Base-by-base conservation (phyloP, 176 grass and related monocot species). In the Phyllostachys edulis region DNA sequence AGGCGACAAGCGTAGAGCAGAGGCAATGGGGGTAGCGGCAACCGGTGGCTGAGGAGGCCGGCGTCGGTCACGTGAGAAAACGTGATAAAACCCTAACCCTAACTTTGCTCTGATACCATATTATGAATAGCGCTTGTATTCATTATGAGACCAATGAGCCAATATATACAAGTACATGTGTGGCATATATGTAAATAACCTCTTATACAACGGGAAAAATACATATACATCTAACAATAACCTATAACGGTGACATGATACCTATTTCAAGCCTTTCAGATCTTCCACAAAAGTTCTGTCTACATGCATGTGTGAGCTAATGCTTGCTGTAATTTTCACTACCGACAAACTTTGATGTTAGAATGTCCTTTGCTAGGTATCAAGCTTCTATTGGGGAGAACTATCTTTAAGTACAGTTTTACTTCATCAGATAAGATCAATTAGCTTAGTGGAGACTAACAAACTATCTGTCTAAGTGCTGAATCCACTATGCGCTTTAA, bases 401-500 rank as follows among this genome's bases (percentile, higher is more conserved):
- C 77, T 52, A 34, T 21, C 55, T 52, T 74, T 84, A 6, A 64
- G 39, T 50, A 62, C 71, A 63, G 17, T 81, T 88, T 80, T 71
- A 81, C 71, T 63, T 71, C 42, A 12, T 62, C 32, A 77, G 42
- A 85, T 68, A 45, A 86, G 65, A 62, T 81, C 77, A n/a, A 80
- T 38, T 71, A 77, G 64, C 54, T 77, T 17, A 90, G 83, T 82
- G 71, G 72, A 72, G 56, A 23, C 47, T 77, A 78, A 71, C 71
- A 85, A 85, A 29, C 41, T 71, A 85, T 50, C 29, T 71, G 2
- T n/a, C 75, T 2, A 41, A 82, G 88, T 90, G 83, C 78, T 71
- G 71, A 72, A 77, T 71, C 65, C 78, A 86, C 83, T 82, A 72
- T 2, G 72, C 3, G 18, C 46, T 56, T 44, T 56, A 82, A 85